A percentile compares a stretch with the other conserved stretches of the same genome.
Conservation (phyloP, 2,329 filamentous ascomycete species). For the Colletotrichum orbiculare region DNA sequence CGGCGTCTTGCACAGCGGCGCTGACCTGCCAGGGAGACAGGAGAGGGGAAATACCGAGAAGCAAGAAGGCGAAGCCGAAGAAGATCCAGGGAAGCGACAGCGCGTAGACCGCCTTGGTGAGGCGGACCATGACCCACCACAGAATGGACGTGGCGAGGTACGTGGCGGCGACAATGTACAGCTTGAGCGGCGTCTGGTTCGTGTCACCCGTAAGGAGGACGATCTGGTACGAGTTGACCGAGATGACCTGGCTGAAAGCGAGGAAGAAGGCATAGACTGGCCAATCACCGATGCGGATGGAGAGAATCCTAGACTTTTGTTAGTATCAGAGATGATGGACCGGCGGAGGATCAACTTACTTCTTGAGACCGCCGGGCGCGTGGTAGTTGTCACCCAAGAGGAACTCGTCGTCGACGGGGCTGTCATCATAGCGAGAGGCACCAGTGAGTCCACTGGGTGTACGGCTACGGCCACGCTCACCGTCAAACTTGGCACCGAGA, state of each 20-base stretch:
- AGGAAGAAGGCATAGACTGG: constrained; percentile 71
- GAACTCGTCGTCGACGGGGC: constrained; percentile 55
- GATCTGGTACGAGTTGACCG: constrained; percentile 75
- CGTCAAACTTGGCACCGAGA: constrained; percentile 39
- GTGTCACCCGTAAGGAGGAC: constrained; percentile 73
- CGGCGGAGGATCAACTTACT: constrained; percentile 50
- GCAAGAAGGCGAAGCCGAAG: constrained; percentile 71
- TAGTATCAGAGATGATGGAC: constrained; percentile 16
- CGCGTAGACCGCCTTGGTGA: constrained; percentile 65
- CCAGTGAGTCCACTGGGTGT: constrained; percentile 46
- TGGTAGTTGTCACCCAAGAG: constrained; percentile 66
- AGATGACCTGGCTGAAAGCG: constrained; percentile 71
- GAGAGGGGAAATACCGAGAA: constrained; percentile 72
- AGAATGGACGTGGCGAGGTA: constrained; percentile 67
- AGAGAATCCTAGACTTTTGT: constrained; percentile 46
- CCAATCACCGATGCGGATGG: constrained; percentile 70
- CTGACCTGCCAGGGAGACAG: constrained; percentile 50
- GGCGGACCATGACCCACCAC: constrained; percentile 73
- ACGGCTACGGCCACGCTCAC: constrained; percentile 39
- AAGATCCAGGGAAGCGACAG: constrained; percentile 71
- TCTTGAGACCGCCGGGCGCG: constrained; percentile 65
- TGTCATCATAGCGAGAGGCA: constrained; percentile 28
- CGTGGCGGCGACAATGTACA: constrained; percentile 70
- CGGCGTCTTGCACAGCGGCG: constrained; percentile 66
- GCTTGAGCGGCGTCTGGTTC: constrained; percentile 66